Evolutionary conservation across 305 asterid genomes (phyloP).

Genomic region (Fraxinus albicans): DNA sequence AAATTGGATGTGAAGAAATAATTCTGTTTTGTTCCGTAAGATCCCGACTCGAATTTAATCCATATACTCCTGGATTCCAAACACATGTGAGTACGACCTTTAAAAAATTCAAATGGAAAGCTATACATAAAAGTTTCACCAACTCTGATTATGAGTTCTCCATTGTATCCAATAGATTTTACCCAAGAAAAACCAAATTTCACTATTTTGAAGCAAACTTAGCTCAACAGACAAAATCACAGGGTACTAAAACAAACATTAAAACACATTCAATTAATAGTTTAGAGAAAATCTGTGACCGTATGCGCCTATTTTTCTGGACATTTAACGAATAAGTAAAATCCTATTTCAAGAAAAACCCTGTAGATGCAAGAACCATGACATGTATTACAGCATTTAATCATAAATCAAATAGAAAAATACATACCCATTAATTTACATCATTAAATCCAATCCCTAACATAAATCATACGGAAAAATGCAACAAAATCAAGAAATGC

Average conservation of each 20-base stretch:
- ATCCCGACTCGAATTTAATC: constrained; percentile 30
- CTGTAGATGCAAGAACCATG: constrained; percentile 17
- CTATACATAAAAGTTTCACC: not conserved
- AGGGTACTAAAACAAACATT: not conserved
- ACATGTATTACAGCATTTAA: constrained; percentile 15
- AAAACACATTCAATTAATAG: not conserved
- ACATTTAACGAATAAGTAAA: constrained; percentile 16
- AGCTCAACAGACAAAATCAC: constrained; percentile 6
- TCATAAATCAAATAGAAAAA: constrained; percentile 4
- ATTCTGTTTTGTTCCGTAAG: constrained; percentile 18
- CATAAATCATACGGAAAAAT: constrained; percentile 1
- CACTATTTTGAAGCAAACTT: constrained; percentile 15
- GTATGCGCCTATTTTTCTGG: not conserved
- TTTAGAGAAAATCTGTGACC: constrained; percentile 12
- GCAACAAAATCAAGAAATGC: constrained; percentile 30
- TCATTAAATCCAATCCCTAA: constrained; percentile 24
- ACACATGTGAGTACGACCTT: constrained; percentile 25
- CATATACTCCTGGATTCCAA: constrained; percentile 55
- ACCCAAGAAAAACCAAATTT: not conserved
- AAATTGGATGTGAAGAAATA: constrained; percentile 12
- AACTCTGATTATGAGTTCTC: not conserved
- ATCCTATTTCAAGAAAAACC: constrained; percentile 7
- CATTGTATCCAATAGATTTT: not conserved
- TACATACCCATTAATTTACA: constrained; percentile 18
- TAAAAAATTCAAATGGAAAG: constrained; percentile 22